Evolutionary conservation across 164 flowering plant species (phyloP).

Genomic region (Tetrastigma voinierianum): DNA sequence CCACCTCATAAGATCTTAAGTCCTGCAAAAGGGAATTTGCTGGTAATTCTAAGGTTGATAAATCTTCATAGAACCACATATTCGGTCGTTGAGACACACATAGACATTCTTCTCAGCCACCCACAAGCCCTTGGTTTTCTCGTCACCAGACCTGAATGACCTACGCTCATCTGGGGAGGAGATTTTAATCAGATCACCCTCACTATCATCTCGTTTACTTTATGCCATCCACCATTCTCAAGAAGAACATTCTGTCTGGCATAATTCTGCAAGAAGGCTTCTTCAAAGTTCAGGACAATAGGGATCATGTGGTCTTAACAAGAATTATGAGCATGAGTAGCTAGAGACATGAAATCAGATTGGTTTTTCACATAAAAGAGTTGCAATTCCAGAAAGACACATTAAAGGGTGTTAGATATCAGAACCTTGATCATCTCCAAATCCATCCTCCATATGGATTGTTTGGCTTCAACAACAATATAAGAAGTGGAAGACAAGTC

Average conservation of each 20-base stretch:
- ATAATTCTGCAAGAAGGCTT: constrained; percentile 22
- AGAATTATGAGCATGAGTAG: constrained; percentile 48
- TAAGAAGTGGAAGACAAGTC: constrained; percentile 17
- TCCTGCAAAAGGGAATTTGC: too few relatives aligned
- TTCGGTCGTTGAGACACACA: neutral
- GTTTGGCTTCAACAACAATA: constrained; percentile 18
- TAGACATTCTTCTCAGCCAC: neutral
- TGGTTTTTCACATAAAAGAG: too few relatives aligned
- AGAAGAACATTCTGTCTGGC: constrained; percentile 22
- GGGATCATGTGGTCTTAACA: constrained; percentile 56
- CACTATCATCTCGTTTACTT: too few relatives aligned
- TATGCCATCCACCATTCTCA: constrained; percentile 32
- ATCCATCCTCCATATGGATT: constrained; percentile 45
- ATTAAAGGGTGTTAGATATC: constrained; percentile 42
- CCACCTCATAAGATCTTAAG: too few relatives aligned
- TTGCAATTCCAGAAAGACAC: constrained; percentile 42
- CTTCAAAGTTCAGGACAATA: constrained; percentile 50
- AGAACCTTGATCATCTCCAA: constrained; percentile 48
- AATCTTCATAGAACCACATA: too few relatives aligned
- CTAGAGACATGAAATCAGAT: constrained; percentile 42
- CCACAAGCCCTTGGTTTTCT: too few relatives aligned
- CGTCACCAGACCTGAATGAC: constrained; percentile 33
- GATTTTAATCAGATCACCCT: too few relatives aligned
- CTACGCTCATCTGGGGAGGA: constrained; percentile 50
- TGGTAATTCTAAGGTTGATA: too few relatives aligned